These are phyloP conservation scores for Spiraea crenata DNA, from an alignment of 331 rosid genomes.

Conservation along the genomic window DNA sequence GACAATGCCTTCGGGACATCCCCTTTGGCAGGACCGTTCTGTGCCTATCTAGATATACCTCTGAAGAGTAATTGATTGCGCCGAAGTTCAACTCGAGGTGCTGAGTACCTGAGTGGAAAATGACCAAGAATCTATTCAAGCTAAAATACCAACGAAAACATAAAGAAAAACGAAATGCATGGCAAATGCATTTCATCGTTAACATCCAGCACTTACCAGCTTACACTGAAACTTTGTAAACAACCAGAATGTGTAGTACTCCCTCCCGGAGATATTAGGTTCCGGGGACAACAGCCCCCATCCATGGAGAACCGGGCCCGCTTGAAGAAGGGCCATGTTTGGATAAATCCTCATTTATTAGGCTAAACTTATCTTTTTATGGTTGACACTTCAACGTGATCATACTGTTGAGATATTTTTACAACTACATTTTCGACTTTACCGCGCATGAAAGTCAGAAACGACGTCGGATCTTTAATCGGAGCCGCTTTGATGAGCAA, in stretches of 20 bases:
- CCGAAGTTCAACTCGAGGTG: constrained; percentile 85
- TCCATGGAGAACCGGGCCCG: constrained; percentile 67
- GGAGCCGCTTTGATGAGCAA: no score
- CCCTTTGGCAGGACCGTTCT: constrained; percentile 65
- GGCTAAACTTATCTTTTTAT: background rate
- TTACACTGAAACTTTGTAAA: constrained; percentile 66
- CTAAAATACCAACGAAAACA: background rate
- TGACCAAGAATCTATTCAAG: background rate
- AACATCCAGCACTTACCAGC: constrained; percentile 43
- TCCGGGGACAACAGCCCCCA: constrained; percentile 84
- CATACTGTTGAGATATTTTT: background rate
- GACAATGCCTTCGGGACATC: constrained; percentile 87
- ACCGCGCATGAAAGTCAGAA: background rate
- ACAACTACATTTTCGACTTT: background rate
- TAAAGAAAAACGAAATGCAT: background rate
- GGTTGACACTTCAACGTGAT: background rate
- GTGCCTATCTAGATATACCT: constrained; percentile 78
- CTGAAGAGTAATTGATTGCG: constrained; percentile 82
- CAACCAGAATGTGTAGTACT: constrained; percentile 86
- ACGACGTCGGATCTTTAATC: no score
- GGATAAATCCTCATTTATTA: no score
- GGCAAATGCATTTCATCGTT: background rate
- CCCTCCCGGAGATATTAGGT: constrained; percentile 85
- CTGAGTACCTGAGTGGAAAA: constrained; percentile 59
- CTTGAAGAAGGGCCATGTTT: constrained; percentile 47